Evolutionary conservation across 2,329 filamentous ascomycete species (phyloP).

Genomic region (Pyrenophora teres): DNA sequence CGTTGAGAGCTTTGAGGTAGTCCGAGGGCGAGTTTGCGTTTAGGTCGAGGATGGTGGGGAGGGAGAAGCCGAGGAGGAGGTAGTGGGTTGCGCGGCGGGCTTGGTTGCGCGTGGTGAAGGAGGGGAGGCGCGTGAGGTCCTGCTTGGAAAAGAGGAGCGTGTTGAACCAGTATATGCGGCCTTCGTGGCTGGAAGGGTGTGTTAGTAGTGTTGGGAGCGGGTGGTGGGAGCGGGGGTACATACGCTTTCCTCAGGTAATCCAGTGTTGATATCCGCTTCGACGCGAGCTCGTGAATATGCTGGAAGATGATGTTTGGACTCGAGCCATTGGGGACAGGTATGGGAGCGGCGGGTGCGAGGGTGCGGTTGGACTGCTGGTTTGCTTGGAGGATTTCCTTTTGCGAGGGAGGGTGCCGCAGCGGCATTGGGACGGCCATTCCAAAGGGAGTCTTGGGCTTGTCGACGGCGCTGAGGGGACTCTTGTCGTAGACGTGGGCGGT

Average conservation of each 20-base stretch:
- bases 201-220: constrained; percentile 11
- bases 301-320: constrained; percentile 64
- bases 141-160: constrained; percentile 87
- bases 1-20: constrained; percentile 84
- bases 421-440: constrained; percentile 37
- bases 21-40: constrained; percentile 79
- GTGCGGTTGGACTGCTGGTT: constrained; percentile 27
- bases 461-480: constrained; percentile 39
- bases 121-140: constrained; percentile 81
- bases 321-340: constrained; percentile 43
- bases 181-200: constrained; percentile 74
- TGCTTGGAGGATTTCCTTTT: constrained; percentile 35
- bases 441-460: constrained; percentile 44
- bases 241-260: constrained; percentile 93
- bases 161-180: constrained; percentile 97
- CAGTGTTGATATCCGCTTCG: constrained; percentile 91
- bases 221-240: constrained; percentile 39
- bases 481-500: constrained; percentile 32
- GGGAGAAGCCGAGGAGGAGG: constrained; percentile 86
- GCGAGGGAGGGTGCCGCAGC: constrained; percentile 30
- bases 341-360: constrained; percentile 36
- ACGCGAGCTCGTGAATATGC: constrained; percentile 80
- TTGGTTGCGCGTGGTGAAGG: constrained; percentile 82
- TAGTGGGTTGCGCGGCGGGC: constrained; percentile 91
- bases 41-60: constrained; percentile 87